Percentiles rank a stretch among this genome's conserved stretches.
Evolutionary conservation across 1,284 basidiomycete genomes (phyloP).

Genomic region (Rhodotorula sp.): DNA sequence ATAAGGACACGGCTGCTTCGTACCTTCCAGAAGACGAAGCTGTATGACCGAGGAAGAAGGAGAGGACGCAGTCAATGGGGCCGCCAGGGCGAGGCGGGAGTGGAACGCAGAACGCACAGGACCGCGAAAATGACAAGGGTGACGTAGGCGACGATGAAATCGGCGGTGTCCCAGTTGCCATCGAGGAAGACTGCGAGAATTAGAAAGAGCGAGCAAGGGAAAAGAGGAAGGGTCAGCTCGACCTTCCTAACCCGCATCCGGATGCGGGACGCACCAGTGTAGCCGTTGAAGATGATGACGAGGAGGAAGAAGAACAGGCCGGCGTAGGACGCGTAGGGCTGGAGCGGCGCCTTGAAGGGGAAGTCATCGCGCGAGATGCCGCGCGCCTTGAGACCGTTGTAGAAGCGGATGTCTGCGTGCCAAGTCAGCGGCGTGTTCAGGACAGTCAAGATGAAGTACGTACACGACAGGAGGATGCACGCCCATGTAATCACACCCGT

Average conservation of each 20-base stretch:
- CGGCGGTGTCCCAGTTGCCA: slow-evolving; percentile 29
- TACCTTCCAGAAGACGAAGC: slow-evolving; percentile 32
- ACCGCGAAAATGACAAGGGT: slow-evolving; percentile 15
- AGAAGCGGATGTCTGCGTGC: slow-evolving; percentile 57
- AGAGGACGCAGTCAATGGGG: no score
- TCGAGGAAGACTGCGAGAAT: slow-evolving; percentile 25
- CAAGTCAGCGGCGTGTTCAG: slow-evolving; percentile 37
- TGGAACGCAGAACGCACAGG: no score
- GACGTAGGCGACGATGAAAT: slow-evolving; percentile 18
- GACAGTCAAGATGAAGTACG: slow-evolving; percentile 52
- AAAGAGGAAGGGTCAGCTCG: no score
- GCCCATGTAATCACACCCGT: slow-evolving; percentile 63
- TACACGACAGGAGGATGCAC: slow-evolving; percentile 66
- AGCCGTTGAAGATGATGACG: slow-evolving; percentile 37
- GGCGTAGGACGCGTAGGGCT: slow-evolving; percentile 49
- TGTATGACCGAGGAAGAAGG: no score
- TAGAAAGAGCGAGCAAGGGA: no score
- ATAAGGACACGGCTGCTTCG: neutral
- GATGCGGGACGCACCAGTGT: neutral
- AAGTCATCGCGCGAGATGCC: slow-evolving; percentile 61
- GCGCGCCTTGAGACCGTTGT: slow-evolving; percentile 43
- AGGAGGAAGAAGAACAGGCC: slow-evolving; percentile 27
- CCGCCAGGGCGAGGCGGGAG: no score
- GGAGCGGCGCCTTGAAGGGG: slow-evolving; percentile 58
- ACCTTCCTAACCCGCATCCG: neutral